Evolutionary conservation across 1,139 yeast species (phyloP).

Genomic region (Pichia sp.): DNA sequence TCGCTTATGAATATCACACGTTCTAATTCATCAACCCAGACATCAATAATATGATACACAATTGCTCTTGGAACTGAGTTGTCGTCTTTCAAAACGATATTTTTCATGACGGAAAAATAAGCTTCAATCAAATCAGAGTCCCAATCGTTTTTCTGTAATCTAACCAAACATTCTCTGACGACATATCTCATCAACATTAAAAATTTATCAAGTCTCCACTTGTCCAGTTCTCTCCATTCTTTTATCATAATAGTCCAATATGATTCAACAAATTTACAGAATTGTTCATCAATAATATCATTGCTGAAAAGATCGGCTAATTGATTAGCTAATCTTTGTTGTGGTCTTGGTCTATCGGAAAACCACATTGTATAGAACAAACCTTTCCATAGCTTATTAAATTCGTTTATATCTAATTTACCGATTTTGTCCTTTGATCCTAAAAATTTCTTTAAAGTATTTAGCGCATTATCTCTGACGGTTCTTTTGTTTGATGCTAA

Average conservation of each 20-base stretch:
- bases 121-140: slow-evolving; percentile 36
- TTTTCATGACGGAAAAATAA: slow-evolving; percentile 37
- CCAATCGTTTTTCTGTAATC: slow-evolving; percentile 52
- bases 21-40: slow-evolving; percentile 79
- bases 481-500: slow-evolving; percentile 76
- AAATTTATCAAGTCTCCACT: slow-evolving; percentile 82
- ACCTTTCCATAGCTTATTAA: slow-evolving; percentile 90
- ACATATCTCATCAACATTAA: slow-evolving; percentile 74
- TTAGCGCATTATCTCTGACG: slow-evolving; percentile 69
- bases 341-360: slow-evolving; percentile 88
- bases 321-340: slow-evolving; percentile 71
- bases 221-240: slow-evolving; percentile 84
- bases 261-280: slow-evolving; percentile 52
- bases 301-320: slow-evolving; percentile 54
- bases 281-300: slow-evolving; percentile 34
- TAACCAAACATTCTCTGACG: slow-evolving; percentile 54
- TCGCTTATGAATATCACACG: slow-evolving; percentile 45
- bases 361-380: slow-evolving; percentile 93
- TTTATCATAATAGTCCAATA: slow-evolving; percentile 75
- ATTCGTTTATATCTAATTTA: slow-evolving; percentile 34
- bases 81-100: slow-evolving; percentile 42
- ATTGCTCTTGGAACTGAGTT: slow-evolving; percentile 62
- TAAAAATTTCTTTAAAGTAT: slow-evolving; percentile 55
- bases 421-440: slow-evolving; percentile 23
- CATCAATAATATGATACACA: slow-evolving; percentile 79